Conservation (phyloP, 148 eudicot species). For the Vaccinium macrocarpon region DNA sequence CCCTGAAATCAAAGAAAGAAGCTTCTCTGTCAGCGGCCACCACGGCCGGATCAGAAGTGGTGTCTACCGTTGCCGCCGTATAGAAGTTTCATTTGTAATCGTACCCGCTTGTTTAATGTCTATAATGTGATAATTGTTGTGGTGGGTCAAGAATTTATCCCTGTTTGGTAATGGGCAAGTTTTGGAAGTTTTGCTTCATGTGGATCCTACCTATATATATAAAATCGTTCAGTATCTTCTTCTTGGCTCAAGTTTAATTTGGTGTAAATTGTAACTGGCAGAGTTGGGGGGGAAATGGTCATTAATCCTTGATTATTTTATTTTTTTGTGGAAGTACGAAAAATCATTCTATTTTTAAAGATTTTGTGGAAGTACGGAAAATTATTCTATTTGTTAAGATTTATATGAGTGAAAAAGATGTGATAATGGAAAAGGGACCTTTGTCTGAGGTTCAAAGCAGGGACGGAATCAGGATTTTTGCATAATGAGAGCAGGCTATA, state of each 20-base stretch:
- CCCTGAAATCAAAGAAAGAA: conserved; percentile 25
- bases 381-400: too few relatives aligned
- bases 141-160: background rate
- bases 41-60: background rate
- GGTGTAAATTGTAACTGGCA: background rate
- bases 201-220: background rate
- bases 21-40: background rate
- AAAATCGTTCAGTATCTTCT: background rate
- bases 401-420: too few relatives aligned
- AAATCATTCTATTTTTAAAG: too few relatives aligned
- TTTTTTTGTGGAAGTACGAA: too few relatives aligned
- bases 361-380: too few relatives aligned
- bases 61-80: conserved; percentile 21
- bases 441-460: too few relatives aligned
- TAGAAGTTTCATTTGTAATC: background rate
- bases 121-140: background rate
- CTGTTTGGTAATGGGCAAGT: conserved; percentile 16
- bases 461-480: too few relatives aligned
- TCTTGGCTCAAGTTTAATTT: background rate
- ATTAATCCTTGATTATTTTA: too few relatives aligned
- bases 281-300: too few relatives aligned
- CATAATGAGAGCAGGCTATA: too few relatives aligned
- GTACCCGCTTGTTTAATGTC: background rate
- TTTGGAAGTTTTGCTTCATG: background rate
- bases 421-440: too few relatives aligned